A percentile compares a stretch with the other conserved stretches of the same genome.
Conservation (phyloP, 192 early-diverging fungal species). For the Coemansia sp. region DNA sequence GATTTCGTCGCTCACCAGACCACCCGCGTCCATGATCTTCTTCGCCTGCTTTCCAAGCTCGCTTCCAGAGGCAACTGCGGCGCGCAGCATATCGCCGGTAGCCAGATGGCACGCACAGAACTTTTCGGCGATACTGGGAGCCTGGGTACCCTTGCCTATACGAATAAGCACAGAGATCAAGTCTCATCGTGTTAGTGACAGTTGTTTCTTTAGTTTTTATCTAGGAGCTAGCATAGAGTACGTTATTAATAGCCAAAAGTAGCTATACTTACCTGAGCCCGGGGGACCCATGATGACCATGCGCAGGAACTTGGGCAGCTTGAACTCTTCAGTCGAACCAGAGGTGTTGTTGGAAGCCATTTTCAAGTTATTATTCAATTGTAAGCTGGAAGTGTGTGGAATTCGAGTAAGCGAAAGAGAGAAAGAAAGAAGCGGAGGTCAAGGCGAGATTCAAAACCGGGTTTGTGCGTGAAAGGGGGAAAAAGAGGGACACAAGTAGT, state of each 20-base stretch:
- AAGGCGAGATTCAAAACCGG: no score
- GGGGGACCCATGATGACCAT: constrained; percentile 92
- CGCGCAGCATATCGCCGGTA: constrained; percentile 98
- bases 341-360: constrained; percentile 1
- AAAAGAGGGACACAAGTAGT: no score
- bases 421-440: no score
- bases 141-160: constrained; percentile 89
- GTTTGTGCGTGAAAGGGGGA: no score
- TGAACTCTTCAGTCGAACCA: constrained; percentile 30
- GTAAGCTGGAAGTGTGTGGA: neutral
- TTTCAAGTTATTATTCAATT: neutral
- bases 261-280: constrained; percentile 68
- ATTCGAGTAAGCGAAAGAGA: no score
- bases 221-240: neutral
- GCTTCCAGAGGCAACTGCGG: constrained; percentile 89
- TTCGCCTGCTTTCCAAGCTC: constrained; percentile 94
- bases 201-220: neutral
- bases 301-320: constrained; percentile 54
- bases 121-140: constrained; percentile 92
- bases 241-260: neutral
- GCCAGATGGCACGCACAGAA: constrained; percentile 98
- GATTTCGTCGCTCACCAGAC: constrained; percentile 97
- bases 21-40: constrained; percentile 99
- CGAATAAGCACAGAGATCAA: constrained; percentile 14
- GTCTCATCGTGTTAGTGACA: constrained; percentile 2